Evolutionary conservation across 345 rosid genomes (phyloP).

Genomic region (Euclidium syriacum): DNA sequence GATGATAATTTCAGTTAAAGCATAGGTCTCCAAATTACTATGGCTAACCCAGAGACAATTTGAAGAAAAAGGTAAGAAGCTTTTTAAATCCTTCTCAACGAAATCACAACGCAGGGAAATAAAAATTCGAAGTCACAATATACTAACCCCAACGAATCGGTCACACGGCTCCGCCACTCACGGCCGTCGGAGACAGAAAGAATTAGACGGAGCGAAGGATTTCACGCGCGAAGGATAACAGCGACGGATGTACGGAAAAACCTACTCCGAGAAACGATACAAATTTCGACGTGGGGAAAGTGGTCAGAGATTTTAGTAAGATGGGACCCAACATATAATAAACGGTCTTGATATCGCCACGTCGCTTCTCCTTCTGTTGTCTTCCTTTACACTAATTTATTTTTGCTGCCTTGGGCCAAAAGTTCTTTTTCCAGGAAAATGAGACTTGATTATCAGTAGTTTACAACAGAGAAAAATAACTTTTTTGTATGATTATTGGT

Average conservation of each 20-base stretch:
- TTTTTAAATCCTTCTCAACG: background rate
- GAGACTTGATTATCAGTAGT: too few species aligned
- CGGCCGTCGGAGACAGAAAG: background rate
- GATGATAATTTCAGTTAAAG: background rate
- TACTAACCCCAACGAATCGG: constrained; percentile 8
- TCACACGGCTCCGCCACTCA: background rate
- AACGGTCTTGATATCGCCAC: constrained; percentile 7
- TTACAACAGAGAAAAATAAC: too few species aligned
- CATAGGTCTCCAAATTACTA: background rate
- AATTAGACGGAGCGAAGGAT: background rate
- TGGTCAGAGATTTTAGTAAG: background rate
- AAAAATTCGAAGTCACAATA: background rate
- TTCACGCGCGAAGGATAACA: constrained; percentile 7
- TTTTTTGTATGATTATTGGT: too few species aligned
- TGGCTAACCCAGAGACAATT: background rate
- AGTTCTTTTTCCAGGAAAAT: too few species aligned
- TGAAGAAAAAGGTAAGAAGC: background rate
- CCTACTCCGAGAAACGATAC: constrained; percentile 1
- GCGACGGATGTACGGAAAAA: constrained; percentile 5
- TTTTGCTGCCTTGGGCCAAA: too few species aligned
- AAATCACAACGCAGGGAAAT: background rate
- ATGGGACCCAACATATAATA: background rate
- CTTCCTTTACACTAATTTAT: background rate
- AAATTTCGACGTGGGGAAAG: background rate
- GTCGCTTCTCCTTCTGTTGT: background rate